Base-by-base conservation (phyloP, 495 filamentous ascomycete species). In the Penicillium mononematosum region DNA sequence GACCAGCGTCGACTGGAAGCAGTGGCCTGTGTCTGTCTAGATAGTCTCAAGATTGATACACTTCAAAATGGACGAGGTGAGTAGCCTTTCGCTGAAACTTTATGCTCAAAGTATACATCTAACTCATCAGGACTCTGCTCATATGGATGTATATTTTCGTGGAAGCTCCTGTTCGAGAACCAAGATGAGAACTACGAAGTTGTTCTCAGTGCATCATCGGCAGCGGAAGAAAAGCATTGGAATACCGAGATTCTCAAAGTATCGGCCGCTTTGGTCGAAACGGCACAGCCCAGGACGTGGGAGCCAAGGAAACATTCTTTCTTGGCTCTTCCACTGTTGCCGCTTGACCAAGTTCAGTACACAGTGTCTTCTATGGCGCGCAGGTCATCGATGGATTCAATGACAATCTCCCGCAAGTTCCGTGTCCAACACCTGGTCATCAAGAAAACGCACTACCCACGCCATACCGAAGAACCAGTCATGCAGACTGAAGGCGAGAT, bases 161-260 rank as follows among this genome's bases (percentile, higher is more conserved):
- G 92, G 93, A 98, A 97, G 69, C 67, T 97, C n/a, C 76, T 89
- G 16, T 97, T 98, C 61, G 87, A 92, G 62, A 80, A 83, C 42
- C 79, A 87, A 44, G 81, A 89, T 58, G 85, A 87, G 41, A 80
- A 89, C 19, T 94, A 87, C 67, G 94, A 98, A 72, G 65, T 96
- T 31, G 85, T 96, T 20, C 77, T 96, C 64, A 96, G 89, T 64
- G 93, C 92, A 39, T 96, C 92, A 59, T 93, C 90, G 0, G 80
- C 84, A 4, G 82, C 78, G 49, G 94, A 98, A 64, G 90, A 95
- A 70, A 75, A 81, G 49, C 79, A 86, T 58, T 98, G 94, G 94
- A 78, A 72, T 43, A 72, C 71, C 5, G 73, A 73, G 46, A 69
- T 75, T 16, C 58, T 76, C 45, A 75, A 69, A 59, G 63, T 63